A percentile compares a stretch with the other conserved stretches of the same genome.
Evolutionary conservation across 2,329 filamentous ascomycete species (phyloP).

Genomic region (Ophiostoma sp.): DNA sequence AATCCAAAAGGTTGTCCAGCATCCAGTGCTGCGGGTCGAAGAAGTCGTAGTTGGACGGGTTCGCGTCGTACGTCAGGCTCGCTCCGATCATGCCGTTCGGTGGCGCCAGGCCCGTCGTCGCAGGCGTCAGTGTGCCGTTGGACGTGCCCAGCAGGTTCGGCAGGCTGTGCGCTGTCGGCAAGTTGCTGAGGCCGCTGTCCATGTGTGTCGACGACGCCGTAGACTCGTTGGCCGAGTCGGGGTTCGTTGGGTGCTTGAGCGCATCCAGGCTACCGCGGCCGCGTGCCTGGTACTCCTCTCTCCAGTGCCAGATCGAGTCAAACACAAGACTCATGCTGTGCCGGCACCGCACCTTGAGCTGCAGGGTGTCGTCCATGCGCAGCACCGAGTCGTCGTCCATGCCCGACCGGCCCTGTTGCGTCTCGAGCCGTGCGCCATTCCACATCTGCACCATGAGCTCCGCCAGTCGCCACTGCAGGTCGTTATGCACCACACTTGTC

Average conservation of each 20-base stretch:
- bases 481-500: conserved; percentile 70
- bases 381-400: conserved; percentile 47
- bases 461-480: conserved; percentile 71
- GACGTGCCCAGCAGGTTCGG: conserved; percentile 45
- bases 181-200: conserved; percentile 53
- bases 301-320: conserved; percentile 81
- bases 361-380: conserved; percentile 62
- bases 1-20: conserved; percentile 76
- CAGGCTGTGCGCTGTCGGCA: conserved; percentile 33
- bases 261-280: conserved; percentile 68
- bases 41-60: conserved; percentile 60
- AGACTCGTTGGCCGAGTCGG: conserved; percentile 70
- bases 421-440: conserved; percentile 60
- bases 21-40: conserved; percentile 94
- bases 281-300: conserved; percentile 69
- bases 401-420: conserved; percentile 38
- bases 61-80: conserved; percentile 56
- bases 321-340: conserved; percentile 83
- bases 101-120: conserved; percentile 41
- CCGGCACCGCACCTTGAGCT: conserved; percentile 74
- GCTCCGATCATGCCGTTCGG: conserved; percentile 44
- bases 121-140: conserved; percentile 51
- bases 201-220: conserved; percentile 62
- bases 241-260: conserved; percentile 80
- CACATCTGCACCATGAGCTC: conserved; percentile 86